phyloP scores from a whole-genome alignment of 768 basidiomycete species.

The Tylopilus rubrobrunneus region DNA sequence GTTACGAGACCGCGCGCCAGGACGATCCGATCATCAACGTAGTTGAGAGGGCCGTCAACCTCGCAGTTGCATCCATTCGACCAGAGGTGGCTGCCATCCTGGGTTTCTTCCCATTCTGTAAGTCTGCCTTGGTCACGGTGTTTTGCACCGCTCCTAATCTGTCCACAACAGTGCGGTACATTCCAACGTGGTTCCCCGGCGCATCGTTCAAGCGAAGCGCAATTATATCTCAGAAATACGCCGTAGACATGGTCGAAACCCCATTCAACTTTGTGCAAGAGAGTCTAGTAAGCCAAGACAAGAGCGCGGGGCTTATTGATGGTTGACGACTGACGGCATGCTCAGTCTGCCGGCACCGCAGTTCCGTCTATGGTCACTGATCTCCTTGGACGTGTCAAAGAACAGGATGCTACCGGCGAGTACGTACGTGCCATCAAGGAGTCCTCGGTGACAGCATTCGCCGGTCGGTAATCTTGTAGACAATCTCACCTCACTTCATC shows the following conservation, averaged over 20 bases:
- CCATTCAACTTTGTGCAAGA: conserved; percentile 33
- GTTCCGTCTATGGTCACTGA: conserved; percentile 27
- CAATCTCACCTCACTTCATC: neutral
- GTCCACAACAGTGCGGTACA: conserved; percentile 26
- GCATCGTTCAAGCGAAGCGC: conserved; percentile 33
- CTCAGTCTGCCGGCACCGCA: conserved; percentile 22
- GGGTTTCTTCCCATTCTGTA: conserved; percentile 36
- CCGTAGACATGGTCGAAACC: conserved; percentile 22
- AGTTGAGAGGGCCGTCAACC: conserved; percentile 23
- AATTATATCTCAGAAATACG: conserved; percentile 14
- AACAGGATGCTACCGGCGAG: neutral
- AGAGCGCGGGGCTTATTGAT: neutral
- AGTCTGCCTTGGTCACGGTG: conserved; percentile 2
- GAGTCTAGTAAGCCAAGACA: conserved; percentile 24
- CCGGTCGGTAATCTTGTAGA: conserved; percentile 15
- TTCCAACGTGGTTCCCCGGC: conserved; percentile 42
- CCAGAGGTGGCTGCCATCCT: conserved; percentile 33
- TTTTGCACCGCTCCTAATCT: neutral
- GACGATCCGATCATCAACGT: conserved; percentile 27
- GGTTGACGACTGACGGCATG: neutral
- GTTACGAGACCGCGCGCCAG: conserved; percentile 22
- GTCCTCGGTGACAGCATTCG: conserved; percentile 28
- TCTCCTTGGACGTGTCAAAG: conserved; percentile 12
- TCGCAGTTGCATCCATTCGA: conserved; percentile 19
- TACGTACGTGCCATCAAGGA: conserved; percentile 25